Evolutionary conservation across 306 rosid species (phyloP).

Genomic region (Rubus idaeus): DNA sequence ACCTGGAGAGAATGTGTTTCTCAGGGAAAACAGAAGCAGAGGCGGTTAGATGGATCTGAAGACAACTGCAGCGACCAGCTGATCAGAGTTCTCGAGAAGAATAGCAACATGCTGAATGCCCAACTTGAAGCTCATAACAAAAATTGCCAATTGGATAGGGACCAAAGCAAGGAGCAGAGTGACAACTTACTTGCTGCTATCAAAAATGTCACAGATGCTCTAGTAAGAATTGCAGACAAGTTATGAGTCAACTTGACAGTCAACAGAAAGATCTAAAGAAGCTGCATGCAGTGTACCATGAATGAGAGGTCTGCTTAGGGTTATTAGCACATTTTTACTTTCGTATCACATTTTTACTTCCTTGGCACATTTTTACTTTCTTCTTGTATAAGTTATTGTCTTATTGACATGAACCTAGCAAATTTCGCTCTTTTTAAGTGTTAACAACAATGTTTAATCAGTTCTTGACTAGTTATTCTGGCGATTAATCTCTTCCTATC

Average conservation of each 20-base stretch:
- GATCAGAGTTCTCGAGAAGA: slow-evolving; percentile 40
- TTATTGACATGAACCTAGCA: not conserved
- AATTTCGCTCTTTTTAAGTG: not conserved
- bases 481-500: not conserved
- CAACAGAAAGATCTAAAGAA: not conserved
- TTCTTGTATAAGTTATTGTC: slow-evolving; percentile 7
- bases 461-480: not conserved
- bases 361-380: not conserved
- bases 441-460: slow-evolving; percentile 1
- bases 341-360: not conserved
- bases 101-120: slow-evolving; percentile 35
- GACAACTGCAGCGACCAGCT: slow-evolving; percentile 26
- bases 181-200: slow-evolving; percentile 43
- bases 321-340: not conserved
- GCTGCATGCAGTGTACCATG: slow-evolving; percentile 14
- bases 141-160: slow-evolving; percentile 47
- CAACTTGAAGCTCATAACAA: slow-evolving; percentile 45
- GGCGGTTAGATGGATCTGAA: slow-evolving; percentile 28
- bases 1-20: slow-evolving; percentile 24
- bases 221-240: slow-evolving; percentile 57
- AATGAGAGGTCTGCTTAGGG: not conserved
- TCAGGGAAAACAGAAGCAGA: slow-evolving; percentile 44
- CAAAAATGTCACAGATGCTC: slow-evolving; percentile 51
- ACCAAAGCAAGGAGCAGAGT: slow-evolving; percentile 49
- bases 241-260: slow-evolving; percentile 17